A percentile compares a stretch with the other conserved stretches of the same genome.
Evolutionary conservation across 768 basidiomycete genomes (phyloP).

Genomic region (Tricholoma terreum): DNA sequence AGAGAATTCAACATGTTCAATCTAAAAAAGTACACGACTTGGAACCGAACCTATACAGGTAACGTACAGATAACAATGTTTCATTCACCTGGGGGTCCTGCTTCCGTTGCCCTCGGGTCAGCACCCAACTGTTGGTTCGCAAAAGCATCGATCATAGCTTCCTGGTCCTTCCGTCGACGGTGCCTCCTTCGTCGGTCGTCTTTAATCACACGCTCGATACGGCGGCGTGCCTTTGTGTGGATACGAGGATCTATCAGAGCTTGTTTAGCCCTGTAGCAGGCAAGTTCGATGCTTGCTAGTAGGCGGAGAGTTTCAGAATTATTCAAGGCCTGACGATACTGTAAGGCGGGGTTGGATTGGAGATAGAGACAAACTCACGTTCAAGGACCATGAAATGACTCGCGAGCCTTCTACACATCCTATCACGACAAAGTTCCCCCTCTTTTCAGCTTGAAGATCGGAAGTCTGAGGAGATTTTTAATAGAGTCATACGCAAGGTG

Average conservation of each 20-base stretch:
- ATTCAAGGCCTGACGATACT: constrained; percentile 60
- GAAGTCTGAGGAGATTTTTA: constrained; percentile 38
- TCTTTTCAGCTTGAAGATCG: constrained; percentile 81
- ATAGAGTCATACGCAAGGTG: not conserved
- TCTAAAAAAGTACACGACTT: not conserved
- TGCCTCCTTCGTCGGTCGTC: constrained; percentile 81
- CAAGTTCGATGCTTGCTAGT: constrained; percentile 80
- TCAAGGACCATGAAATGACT: constrained; percentile 84
- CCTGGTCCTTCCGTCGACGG: constrained; percentile 79
- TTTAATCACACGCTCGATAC: constrained; percentile 78
- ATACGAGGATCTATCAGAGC: constrained; percentile 64
- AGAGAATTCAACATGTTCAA: not conserved
- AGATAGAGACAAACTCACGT: constrained; percentile 43
- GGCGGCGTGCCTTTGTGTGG: constrained; percentile 62
- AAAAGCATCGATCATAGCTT: constrained; percentile 78
- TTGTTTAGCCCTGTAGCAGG: constrained; percentile 75
- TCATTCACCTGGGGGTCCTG: constrained; percentile 21
- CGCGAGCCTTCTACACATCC: constrained; percentile 70
- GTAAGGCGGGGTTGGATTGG: constrained; percentile 10
- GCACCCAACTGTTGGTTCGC: constrained; percentile 48
- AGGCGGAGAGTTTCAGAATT: constrained; percentile 80
- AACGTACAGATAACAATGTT: not conserved
- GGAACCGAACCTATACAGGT: not conserved
- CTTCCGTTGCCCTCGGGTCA: constrained; percentile 24
- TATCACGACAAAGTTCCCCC: constrained; percentile 85